Percentiles rank a stretch among this genome's conserved stretches.
These are phyloP conservation scores for Pythium plurisporium DNA, from an alignment of 352 stramenopile species.

Conservation along the genomic window DNA sequence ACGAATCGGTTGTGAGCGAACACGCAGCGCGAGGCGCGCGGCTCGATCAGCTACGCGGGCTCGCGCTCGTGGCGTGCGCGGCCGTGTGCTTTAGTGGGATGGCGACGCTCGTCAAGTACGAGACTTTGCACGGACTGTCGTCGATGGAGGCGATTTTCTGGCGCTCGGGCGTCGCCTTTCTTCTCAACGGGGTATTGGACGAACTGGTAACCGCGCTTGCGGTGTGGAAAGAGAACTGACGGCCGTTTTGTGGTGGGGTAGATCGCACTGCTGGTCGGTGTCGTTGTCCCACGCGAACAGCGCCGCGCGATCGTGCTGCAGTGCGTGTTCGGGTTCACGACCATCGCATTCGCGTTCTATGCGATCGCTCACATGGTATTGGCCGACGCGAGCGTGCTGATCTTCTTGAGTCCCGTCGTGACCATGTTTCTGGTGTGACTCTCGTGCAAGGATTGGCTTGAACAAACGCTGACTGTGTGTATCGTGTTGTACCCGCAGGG, in stretches of 20 bases:
- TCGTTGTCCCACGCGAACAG: constrained; percentile 21
- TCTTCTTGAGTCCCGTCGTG: constrained; percentile 58
- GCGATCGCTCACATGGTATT: constrained; percentile 72
- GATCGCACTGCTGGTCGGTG: constrained; percentile 25
- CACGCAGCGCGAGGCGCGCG: no score
- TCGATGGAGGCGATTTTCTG: constrained; percentile 60
- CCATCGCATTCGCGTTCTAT: constrained; percentile 62
- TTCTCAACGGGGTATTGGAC: constrained; percentile 42
- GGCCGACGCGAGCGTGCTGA: constrained; percentile 57
- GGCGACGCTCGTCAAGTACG: constrained; percentile 50
- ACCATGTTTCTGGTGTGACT: constrained; percentile 65
- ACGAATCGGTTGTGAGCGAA: no score
- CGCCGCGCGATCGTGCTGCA: constrained; percentile 33
- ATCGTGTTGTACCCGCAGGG: constrained; percentile 10
- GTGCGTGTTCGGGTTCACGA: constrained; percentile 46
- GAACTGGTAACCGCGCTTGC: not conserved
- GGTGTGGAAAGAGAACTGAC: not conserved
- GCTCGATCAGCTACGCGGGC: constrained; percentile 20
- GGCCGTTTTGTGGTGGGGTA: constrained; percentile 12
- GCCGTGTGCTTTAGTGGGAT: constrained; percentile 57
- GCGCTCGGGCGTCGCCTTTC: constrained; percentile 39
- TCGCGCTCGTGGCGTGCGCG: constrained; percentile 41
- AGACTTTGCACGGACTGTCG: constrained; percentile 32
- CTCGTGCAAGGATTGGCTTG: no score
- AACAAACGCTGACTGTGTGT: not conserved